Percentiles rank a stretch among this genome's conserved stretches.
Conservation (phyloP, 768 basidiomycete species). For the Kwoniella shandongensis region DNA sequence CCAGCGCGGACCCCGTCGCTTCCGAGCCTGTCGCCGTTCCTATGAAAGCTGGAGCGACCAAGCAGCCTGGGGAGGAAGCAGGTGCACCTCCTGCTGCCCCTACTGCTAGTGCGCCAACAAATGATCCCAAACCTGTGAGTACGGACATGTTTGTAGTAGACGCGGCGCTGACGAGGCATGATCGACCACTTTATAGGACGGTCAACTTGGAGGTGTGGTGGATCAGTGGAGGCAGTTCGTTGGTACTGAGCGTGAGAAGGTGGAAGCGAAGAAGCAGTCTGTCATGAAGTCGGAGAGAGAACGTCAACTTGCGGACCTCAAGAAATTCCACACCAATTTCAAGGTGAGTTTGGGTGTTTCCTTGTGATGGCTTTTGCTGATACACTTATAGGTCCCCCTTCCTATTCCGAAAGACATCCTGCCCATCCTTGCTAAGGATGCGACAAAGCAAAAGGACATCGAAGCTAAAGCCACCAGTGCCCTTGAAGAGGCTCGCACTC, state of each 20-base stretch:
- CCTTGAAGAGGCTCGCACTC: slow-evolving; percentile 63
- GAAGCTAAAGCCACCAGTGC: slow-evolving; percentile 48
- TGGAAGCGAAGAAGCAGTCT: slow-evolving; percentile 86
- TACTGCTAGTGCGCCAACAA: slow-evolving; percentile 13
- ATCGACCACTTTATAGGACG: slow-evolving; percentile 17
- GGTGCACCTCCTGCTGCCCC: slow-evolving; percentile 7
- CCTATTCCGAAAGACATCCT: slow-evolving; percentile 94
- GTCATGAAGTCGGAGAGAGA: slow-evolving; percentile 91
- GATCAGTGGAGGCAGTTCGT: slow-evolving; percentile 81
- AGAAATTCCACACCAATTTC: slow-evolving; percentile 91
- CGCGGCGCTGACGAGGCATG: no score
- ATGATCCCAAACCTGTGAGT: slow-evolving; percentile 13
- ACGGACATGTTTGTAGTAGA: background rate
- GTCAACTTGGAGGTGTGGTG: slow-evolving; percentile 32
- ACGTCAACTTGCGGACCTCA: slow-evolving; percentile 84
- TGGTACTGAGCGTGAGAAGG: slow-evolving; percentile 80
- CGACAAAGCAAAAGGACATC: slow-evolving; percentile 81
- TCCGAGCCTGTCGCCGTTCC: slow-evolving; percentile 1
- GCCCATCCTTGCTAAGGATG: slow-evolving; percentile 87
- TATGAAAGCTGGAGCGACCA: background rate
- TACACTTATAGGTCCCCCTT: slow-evolving; percentile 70
- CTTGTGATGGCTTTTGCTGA: background rate
- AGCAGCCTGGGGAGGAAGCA: slow-evolving; percentile 6
- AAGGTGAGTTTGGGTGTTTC: slow-evolving; percentile 66
- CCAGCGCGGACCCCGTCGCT: slow-evolving; percentile 19